A percentile compares a stretch with the other conserved stretches of the same genome.
phyloP scores from a whole-genome alignment of 2,329 filamentous ascomycete genomes.

The Aspergillus novoparasiticus region DNA sequence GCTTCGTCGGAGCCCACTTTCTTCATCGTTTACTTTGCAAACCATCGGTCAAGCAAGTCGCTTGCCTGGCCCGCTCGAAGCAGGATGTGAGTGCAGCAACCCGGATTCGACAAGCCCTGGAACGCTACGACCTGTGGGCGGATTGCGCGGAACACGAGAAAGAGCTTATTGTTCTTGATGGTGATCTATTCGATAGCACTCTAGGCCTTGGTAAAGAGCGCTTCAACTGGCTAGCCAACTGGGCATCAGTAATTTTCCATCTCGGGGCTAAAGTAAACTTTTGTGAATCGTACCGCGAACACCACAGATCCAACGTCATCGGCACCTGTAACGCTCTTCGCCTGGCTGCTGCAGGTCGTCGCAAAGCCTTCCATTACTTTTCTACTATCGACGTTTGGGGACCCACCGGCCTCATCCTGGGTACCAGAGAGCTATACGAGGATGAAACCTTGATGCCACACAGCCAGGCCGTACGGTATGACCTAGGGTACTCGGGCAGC shows the following conservation, averaged over 20 bases:
- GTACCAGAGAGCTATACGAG: slow-evolving; percentile 9
- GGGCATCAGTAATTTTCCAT: slow-evolving; percentile 13
- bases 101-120: slow-evolving; percentile 2
- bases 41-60: slow-evolving; percentile 9
- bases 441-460: slow-evolving; percentile 14
- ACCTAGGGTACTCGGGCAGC: slow-evolving; percentile 48
- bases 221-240: slow-evolving; percentile 10
- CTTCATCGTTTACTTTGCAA: slow-evolving; percentile 2
- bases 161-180: slow-evolving; percentile 8
- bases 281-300: slow-evolving; percentile 13
- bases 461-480: slow-evolving; percentile 43
- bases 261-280: slow-evolving; percentile 14
- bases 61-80: slow-evolving; percentile 7
- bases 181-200: slow-evolving; percentile 2
- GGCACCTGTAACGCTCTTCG: slow-evolving; percentile 7
- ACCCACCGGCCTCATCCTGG: slow-evolving; percentile 10
- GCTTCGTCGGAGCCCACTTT: slow-evolving; percentile 12
- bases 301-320: slow-evolving; percentile 8
- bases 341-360: slow-evolving; percentile 7
- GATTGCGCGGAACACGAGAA: not conserved
- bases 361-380: slow-evolving; percentile 13
- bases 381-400: slow-evolving; percentile 15
- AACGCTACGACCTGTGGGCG: slow-evolving; percentile 10
- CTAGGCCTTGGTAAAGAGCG: slow-evolving; percentile 7
- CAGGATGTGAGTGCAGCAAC: not conserved